phyloP scores from a whole-genome alignment of 495 filamentous ascomycete genomes.

The Xylaria flabelliformis region DNA sequence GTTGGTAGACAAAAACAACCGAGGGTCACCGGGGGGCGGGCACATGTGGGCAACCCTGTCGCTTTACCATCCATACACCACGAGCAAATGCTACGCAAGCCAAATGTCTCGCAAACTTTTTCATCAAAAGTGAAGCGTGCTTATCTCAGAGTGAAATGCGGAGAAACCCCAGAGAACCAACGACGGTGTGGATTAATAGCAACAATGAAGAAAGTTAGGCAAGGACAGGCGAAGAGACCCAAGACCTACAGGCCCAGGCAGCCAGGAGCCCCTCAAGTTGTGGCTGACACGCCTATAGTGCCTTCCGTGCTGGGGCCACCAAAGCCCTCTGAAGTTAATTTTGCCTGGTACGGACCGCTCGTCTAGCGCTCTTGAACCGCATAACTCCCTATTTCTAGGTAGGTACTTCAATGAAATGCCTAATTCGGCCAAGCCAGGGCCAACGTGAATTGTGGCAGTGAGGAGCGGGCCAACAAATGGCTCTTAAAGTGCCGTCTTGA shows the following conservation, averaged over 20 bases:
- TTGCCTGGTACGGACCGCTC: slow-evolving; percentile 1
- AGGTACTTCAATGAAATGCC: not conserved
- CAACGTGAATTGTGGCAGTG: slow-evolving; percentile 11
- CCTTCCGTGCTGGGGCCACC: not conserved
- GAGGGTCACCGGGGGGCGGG: slow-evolving; percentile 9
- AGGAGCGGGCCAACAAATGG: not conserved
- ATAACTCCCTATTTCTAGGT: not conserved
- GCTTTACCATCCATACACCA: slow-evolving; percentile 11
- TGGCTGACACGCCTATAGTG: slow-evolving; percentile 21
- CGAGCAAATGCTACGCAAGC: not conserved
- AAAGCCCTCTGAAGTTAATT: not conserved
- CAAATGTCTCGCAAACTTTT: slow-evolving; percentile 22
- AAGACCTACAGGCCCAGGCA: no score
- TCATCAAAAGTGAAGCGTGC: not conserved
- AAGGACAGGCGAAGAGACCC: slow-evolving; percentile 4
- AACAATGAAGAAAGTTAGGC: not conserved
- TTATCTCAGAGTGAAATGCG: not conserved
- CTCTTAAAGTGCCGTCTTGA: slow-evolving; percentile 11
- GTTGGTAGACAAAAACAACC: slow-evolving; percentile 30
- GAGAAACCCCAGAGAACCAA: not conserved
- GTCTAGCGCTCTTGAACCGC: not conserved
- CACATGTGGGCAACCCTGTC: slow-evolving; percentile 26
- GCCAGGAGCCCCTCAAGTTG: not conserved
- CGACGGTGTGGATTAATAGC: not conserved
- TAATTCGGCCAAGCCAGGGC: slow-evolving; percentile 6